Base-by-base conservation (phyloP, 768 basidiomycete genomes). In the Brasilioporus rufonigricans region DNA sequence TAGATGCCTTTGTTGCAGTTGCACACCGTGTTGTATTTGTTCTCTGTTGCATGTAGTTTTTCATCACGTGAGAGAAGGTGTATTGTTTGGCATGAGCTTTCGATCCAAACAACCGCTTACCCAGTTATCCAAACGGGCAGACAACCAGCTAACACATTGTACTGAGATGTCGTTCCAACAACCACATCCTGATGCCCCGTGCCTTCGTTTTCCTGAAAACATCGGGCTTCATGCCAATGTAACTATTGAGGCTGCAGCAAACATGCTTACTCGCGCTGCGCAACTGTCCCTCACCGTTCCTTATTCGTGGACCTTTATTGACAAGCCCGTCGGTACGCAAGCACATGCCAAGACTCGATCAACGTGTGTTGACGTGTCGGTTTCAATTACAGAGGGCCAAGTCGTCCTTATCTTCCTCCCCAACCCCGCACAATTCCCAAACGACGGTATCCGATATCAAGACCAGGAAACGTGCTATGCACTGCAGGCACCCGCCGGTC, bases 361-460 rank as follows among this genome's bases (percentile, higher is more conserved):
- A 35, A 31, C 48, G 13, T 26, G 40, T 10, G 26, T 52, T 62
- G 18, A 56, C 32, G 12, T 27, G 5, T 26, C 40, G 1, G 18
- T 24, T 52, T 49, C 16, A 11, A 44, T 29, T 13, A 10, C 51
- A 89, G 89, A 89, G 63, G 87, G 87, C 0, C 79, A 84, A 62
- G 71, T 85, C 29, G 74, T 78, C 33, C 78, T 92, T n/a, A 70
- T 92, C 43, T 91, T 80, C 71, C 72, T 90, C 43, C 80, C 81
- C 10, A 76, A 74, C 14, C 80, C 80, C 53, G 63, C 76, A 24
- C 77, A 80, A 3, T 87, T 89, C 65, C 89, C 89, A 21, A 80
- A 76, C 53, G 91, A 93, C 62, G 91, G 91, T 19, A 77, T 93
- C 52, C 82, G 87, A 39, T 93, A 80, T 66, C 83, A 86, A 60